A percentile compares a stretch with the other conserved stretches of the same genome.
Evolutionary conservation across 108 stramenopile species (phyloP).

Genomic region (Skeletonema marinoi): DNA sequence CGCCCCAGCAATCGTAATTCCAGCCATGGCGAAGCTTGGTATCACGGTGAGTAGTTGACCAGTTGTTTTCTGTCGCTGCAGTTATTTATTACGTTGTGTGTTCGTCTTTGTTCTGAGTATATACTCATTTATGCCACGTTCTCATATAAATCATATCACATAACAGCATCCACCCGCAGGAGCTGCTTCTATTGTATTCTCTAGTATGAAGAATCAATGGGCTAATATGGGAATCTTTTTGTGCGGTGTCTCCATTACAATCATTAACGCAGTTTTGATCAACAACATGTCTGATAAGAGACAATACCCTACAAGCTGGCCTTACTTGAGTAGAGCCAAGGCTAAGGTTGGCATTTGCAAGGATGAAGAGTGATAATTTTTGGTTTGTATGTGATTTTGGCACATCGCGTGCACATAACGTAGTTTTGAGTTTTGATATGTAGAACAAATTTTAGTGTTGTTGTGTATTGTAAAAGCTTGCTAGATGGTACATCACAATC

Average conservation of each 20-base stretch:
- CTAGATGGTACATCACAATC: background rate
- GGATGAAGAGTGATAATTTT: background rate
- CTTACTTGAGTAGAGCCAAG: constrained; percentile 7
- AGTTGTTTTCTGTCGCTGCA: no score
- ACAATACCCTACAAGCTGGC: constrained; percentile 66
- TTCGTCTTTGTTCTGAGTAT: no score
- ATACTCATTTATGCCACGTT: no score
- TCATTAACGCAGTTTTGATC: constrained; percentile 43
- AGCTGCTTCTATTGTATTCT: constrained; percentile 35
- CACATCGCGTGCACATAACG: background rate
- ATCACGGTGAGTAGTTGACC: constrained; percentile 13
- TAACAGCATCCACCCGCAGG: constrained; percentile 38
- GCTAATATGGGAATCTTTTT: constrained; percentile 32
- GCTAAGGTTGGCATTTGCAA: background rate
- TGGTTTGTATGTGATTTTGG: background rate
- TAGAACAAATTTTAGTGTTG: background rate
- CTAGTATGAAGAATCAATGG: constrained; percentile 25
- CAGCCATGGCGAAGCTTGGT: constrained; percentile 50
- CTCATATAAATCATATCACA: no score
- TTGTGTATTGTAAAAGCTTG: background rate
- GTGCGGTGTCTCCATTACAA: constrained; percentile 31
- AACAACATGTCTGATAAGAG: constrained; percentile 60
- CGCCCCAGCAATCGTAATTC: constrained; percentile 45
- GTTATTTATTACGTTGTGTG: no score
- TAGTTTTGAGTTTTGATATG: background rate